Conservation (phyloP, 331 rosid species). For the Phaseolus coccineus region DNA sequence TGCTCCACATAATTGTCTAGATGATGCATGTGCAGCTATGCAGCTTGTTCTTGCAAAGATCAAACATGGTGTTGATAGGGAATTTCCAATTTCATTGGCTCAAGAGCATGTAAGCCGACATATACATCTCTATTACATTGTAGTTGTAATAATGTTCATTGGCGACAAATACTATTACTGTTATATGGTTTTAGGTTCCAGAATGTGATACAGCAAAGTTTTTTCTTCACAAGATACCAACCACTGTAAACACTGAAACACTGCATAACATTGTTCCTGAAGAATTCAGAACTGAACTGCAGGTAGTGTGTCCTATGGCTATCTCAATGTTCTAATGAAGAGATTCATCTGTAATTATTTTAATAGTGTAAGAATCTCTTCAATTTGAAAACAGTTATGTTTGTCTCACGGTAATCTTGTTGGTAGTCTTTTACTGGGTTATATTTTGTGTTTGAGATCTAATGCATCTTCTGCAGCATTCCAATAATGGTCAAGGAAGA, state of each 20-base stretch:
- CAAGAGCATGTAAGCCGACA: conserved; percentile 64
- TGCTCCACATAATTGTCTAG: conserved; percentile 76
- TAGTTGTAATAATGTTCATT: conserved; percentile 23
- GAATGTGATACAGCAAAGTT: conserved; percentile 63
- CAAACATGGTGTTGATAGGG: conserved; percentile 59
- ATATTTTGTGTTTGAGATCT: conserved; percentile 36
- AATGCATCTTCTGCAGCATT: conserved; percentile 59
- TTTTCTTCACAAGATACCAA: conserved; percentile 71
- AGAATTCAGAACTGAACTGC: conserved; percentile 59
- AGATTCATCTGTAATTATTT: conserved; percentile 22
- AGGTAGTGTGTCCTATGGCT: conserved; percentile 56
- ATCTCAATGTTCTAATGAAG: background rate
- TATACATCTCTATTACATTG: conserved; percentile 19
- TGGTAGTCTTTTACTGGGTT: conserved; percentile 21
- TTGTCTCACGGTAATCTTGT: conserved; percentile 19
- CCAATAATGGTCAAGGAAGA: conserved; percentile 53
- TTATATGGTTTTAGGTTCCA: conserved; percentile 55
- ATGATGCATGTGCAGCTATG: conserved; percentile 95
- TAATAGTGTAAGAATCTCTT: conserved; percentile 10
- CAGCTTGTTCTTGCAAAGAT: conserved; percentile 86
- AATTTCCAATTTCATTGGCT: conserved; percentile 48
- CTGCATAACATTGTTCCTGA: conserved; percentile 64
- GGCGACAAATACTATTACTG: conserved; percentile 2
- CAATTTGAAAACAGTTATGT: conserved; percentile 6
- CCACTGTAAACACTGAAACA: conserved; percentile 51